Percentiles rank a stretch among this genome's conserved stretches.
phyloP scores from a whole-genome alignment of 1,139 yeast species.

The Candida pseudoviswanathii region DNA sequence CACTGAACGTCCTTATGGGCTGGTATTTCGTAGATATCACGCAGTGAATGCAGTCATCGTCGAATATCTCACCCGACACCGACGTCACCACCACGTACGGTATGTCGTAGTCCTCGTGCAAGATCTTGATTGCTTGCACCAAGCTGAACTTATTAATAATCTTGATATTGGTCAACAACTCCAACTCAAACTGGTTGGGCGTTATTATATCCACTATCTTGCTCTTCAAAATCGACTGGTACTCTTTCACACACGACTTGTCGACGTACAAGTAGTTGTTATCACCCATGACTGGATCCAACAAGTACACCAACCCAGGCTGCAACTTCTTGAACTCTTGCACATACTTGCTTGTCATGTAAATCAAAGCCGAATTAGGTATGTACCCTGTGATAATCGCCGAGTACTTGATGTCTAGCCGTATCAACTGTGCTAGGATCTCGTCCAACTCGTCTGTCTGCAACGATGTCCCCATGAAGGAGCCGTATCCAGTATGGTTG shows the following conservation, averaged over 20 bases:
- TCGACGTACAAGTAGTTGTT: constrained; percentile 81
- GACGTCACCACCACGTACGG: constrained; percentile 67
- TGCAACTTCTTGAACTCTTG: constrained; percentile 16
- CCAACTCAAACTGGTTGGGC: constrained; percentile 92
- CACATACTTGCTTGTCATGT: constrained; percentile 20
- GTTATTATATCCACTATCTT: constrained; percentile 69
- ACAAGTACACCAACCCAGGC: constrained; percentile 50
- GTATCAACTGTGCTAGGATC: constrained; percentile 15
- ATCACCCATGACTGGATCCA: constrained; percentile 97
- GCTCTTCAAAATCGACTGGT: constrained; percentile 53
- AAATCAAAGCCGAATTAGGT: constrained; percentile 35
- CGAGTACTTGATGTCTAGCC: constrained; percentile 21
- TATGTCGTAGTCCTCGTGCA: constrained; percentile 56
- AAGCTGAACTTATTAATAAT: constrained; percentile 47
- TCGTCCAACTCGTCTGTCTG: constrained; percentile 14
- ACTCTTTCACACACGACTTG: constrained; percentile 65
- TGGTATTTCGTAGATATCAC: constrained; percentile 48
- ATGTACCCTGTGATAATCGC: constrained; percentile 40
- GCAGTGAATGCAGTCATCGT: constrained; percentile 41
- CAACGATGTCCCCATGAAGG: constrained; percentile 30
- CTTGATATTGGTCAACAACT: constrained; percentile 59
- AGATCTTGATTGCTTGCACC: constrained; percentile 42
- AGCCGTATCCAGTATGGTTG: constrained; percentile 51
- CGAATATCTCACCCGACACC: constrained; percentile 14
- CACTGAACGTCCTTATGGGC: constrained; percentile 34